phyloP scores from a whole-genome alignment of 768 basidiomycete species.

The Russula sp. region DNA sequence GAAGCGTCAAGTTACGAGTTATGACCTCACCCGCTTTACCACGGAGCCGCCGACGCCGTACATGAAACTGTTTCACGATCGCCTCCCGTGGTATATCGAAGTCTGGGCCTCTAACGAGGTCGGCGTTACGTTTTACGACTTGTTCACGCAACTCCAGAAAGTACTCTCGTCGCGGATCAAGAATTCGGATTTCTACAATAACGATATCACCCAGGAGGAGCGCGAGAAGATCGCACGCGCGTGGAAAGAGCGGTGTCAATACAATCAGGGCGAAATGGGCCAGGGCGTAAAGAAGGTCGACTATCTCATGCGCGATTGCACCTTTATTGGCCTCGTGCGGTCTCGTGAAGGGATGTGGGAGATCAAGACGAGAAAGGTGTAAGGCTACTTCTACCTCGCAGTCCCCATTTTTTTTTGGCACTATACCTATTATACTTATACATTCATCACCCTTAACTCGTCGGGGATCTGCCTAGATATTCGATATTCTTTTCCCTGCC shows the following conservation, averaged over 20 bases:
- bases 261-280: constrained; percentile 36
- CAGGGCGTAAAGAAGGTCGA: constrained; percentile 57
- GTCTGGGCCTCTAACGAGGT: constrained; percentile 44
- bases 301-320: constrained; percentile 52
- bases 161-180: constrained; percentile 48
- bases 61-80: constrained; percentile 56
- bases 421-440: constrained; percentile 29
- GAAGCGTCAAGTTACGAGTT: constrained; percentile 42
- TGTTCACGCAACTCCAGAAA: constrained; percentile 47
- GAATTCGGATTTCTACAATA: constrained; percentile 57
- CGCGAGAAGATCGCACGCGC: constrained; percentile 45
- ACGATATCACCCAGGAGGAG: constrained; percentile 48
- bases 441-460: constrained; percentile 14
- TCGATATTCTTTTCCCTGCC: constrained; percentile 13
- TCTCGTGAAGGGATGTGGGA: constrained; percentile 62
- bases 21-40: constrained; percentile 55
- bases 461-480: constrained; percentile 24
- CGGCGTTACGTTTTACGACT: constrained; percentile 59
- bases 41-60: constrained; percentile 48
- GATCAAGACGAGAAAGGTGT: constrained; percentile 48
- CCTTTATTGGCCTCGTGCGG: constrained; percentile 54
- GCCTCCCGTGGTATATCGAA: constrained; percentile 69
- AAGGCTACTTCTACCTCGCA: neutral
- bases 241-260: constrained; percentile 46
- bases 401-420: constrained; percentile 6